Base-by-base conservation (phyloP, 345 rosid species). In the Populus ilicifolia region DNA sequence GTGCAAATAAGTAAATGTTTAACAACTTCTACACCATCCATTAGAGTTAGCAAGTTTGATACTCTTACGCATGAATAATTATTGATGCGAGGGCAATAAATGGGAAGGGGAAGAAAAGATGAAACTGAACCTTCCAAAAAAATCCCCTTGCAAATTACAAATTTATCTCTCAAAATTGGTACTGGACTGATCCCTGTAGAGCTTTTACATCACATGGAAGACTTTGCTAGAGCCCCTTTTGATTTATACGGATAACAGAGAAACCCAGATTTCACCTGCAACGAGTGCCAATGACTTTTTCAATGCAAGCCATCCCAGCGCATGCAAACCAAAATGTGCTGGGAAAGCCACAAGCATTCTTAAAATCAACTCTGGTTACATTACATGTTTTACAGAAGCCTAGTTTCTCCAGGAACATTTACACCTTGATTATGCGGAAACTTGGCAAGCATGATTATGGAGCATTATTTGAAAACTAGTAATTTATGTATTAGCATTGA, bases 381-480 rank as follows among this genome's bases (percentile, higher is more conserved):
- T 10, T 41, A 10, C 13, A 41, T 41, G 39, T 6, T 38, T 16
- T 44, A 4, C 17, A 44, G 17, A 9, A 44, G 43, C 62, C 20
- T 71, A 62, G 25, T 61, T 39, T 25, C 23, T 61, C 14, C 18
- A 17, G 64, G 16, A 30, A 16, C 44, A 73, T 62, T 73, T 62
- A 73, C 69, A 74, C 2, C 56, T 73, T 35, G 59, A 36, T 73
- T 5, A 48, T 36, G 68, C 36, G 21, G 44, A 14, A 12, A 73
- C 2, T 30, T n/a, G 43, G 39, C 39, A 44, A 9, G 50, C 67
- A 63, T 46, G 59, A 61, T 56, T 23, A 48, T 16, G 36, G 46
- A 44, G 66, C 62, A 67, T 63, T 62, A 29, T 30, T 33, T 61
- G 12, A n/a, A 63, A 70, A 59, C 80, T 70, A 69, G 38, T 50